These are phyloP conservation scores for Haplosporangium sp. DNA, from an alignment of 371 early-diverging fungal genomes.

Conservation along the genomic window DNA sequence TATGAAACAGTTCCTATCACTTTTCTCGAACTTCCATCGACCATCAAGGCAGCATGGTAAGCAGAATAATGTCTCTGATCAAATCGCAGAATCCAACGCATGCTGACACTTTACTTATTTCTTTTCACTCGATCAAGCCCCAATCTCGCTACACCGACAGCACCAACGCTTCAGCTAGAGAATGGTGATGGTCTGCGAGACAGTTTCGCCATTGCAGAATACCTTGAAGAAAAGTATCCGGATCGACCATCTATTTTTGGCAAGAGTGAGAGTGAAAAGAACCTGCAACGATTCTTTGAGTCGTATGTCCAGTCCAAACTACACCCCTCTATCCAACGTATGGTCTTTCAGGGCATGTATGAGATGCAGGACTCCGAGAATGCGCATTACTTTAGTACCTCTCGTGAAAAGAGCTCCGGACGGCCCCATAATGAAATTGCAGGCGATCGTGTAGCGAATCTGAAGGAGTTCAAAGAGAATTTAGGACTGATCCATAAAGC, in stretches of 20 bases:
- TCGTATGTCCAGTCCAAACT: conserved; percentile 46
- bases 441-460: conserved; percentile 24
- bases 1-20: conserved; percentile 41
- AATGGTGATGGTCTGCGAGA: conserved; percentile 32
- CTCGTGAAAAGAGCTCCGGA: conserved; percentile 43
- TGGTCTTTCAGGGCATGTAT: conserved; percentile 44
- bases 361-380: conserved; percentile 44
- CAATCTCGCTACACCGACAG: conserved; percentile 32
- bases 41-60: conserved; percentile 42
- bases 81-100: not conserved
- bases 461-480: conserved; percentile 33
- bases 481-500: conserved; percentile 32
- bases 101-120: not conserved
- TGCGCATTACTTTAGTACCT: conserved; percentile 43
- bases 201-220: conserved; percentile 48
- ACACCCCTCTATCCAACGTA: conserved; percentile 40
- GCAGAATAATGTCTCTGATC: not conserved
- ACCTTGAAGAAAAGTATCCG: conserved; percentile 48
- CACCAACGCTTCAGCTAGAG: conserved; percentile 39
- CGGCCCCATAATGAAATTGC: conserved; percentile 27
- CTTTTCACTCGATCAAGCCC: conserved; percentile 10
- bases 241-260: conserved; percentile 52
- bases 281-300: conserved; percentile 47
- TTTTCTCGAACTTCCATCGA: conserved; percentile 39
- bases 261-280: conserved; percentile 32